Base-by-base conservation (phyloP, 2,329 filamentous ascomycete species). In the Chrysoporthe puriensis region DNA sequence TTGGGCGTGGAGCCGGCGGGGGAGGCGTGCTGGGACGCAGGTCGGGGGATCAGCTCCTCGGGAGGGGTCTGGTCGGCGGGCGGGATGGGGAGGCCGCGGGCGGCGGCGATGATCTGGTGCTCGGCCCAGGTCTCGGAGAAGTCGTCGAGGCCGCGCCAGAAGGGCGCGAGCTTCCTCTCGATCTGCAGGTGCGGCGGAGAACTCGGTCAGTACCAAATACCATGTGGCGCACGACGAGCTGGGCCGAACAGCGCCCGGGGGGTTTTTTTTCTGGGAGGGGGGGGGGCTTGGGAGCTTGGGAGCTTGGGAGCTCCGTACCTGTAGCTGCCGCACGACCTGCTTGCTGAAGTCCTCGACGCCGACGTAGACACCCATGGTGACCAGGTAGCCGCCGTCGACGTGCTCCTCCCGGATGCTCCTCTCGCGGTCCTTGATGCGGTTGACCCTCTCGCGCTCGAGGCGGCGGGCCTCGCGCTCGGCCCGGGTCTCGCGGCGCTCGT, bases 341-440 rank as follows among this genome's bases (percentile, higher is more conserved):
- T 98, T 98, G 83, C 88, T 97, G 77, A 95, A 99, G 79, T 99
- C 96, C 79, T 99, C 96, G 0, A 89, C 83, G 0, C 95, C 94
- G 32, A 93, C 95, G 76, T 99, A 99, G 62, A 94, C 92, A 46
- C 96, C 96, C 76, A 97, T 88, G 0, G 96, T 99, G 43, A 99
- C 96, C 60, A 99, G 82, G 80, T 90, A 99, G 32, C 96, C 96
- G 26, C 96, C 96, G 78, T 99, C 96, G 3, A 98, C 91, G 77
- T 94, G 89, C 77, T 99, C 96, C 74, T 97, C 94, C 71, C 85
- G 89, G 81, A 98, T 89, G 76, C 96, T 99, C 72, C 91, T 87
- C 78, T 97, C 94, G 60, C 96, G 88, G 77, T 99, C 96, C 77
- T 93, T 93, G 56, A 91, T 80, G 67, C 96, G 86, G 48, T 87